Base-by-base conservation (phyloP, 169 alveolate genomes). In the Plasmodium vinckei region DNA sequence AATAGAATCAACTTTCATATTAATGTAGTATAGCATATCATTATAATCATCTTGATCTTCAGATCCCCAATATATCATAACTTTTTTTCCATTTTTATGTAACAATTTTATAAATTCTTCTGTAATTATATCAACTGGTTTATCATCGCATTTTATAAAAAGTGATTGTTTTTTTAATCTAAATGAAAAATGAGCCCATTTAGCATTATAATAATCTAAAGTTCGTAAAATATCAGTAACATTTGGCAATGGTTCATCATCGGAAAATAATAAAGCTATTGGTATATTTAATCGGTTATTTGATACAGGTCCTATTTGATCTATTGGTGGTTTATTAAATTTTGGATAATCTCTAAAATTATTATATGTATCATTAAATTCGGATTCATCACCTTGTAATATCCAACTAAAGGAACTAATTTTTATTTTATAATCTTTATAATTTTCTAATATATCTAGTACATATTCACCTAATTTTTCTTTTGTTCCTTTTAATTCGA, bases 1-100 rank as follows among this genome's bases (percentile, higher is more conserved):
- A 19, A 82, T 33, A 10, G 90, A 82, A 70, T 82, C 90, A 17
- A 57, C 90, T 12, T 70, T 61, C 46, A 82, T 13, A 17, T 82
- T 68, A 67, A 82, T 9, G 54, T 68, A 82, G 15, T n/a, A 49
- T 13, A 82, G 1, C 23, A 67, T 56, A 70, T 82, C 90, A n/a
- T 57, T 72, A 10, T 67, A 53, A 21, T 69, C 13, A 46, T 82
- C 90, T 39, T 82, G 67, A 68, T 82, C 90, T 25, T 82, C 86
- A 10, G 90, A 33, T 19, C 90, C 90, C 90, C 90, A 82, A 23
- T 82, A 82, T 53, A 82, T 82, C 90, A 82, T 82, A 54, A 82
- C 47, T 82, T 82, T 82, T 69, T 82, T 82, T 19, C 69, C 57
- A 54, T 42, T 82, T 42, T 69, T 56, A 82, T 49, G 90, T 57